These are phyloP conservation scores for Rhizopus microsporus DNA, from an alignment of 371 early-diverging fungal genomes.

Conservation along the genomic window DNA sequence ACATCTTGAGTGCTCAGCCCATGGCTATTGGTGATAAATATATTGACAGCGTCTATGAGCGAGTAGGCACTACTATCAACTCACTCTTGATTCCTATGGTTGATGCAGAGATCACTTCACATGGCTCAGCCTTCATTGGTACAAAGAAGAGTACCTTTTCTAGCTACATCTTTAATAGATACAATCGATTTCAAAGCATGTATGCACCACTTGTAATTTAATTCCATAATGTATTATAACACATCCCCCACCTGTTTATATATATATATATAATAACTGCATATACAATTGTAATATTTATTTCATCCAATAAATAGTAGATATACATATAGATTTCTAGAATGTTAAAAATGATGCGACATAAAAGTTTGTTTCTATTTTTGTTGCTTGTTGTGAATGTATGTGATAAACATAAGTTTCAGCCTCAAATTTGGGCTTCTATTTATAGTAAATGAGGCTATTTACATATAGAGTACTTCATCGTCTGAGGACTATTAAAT, in stretches of 20 bases:
- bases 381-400: too few relatives aligned
- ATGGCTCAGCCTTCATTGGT: slow-evolving; percentile 40
- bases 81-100: slow-evolving; percentile 41
- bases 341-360: not conserved
- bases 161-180: slow-evolving; percentile 39
- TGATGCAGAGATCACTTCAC: slow-evolving; percentile 50
- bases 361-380: too few relatives aligned
- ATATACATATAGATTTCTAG: slow-evolving; percentile 6
- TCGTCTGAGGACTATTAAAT: slow-evolving; percentile 43
- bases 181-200: slow-evolving; percentile 25
- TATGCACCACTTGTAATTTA: slow-evolving; percentile 14
- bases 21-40: slow-evolving; percentile 20
- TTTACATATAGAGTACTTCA: slow-evolving; percentile 15
- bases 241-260: not conserved
- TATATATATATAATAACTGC: not conserved
- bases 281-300: too few relatives aligned
- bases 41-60: slow-evolving; percentile 15
- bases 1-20: slow-evolving; percentile 22
- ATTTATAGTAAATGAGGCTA: slow-evolving; percentile 18
- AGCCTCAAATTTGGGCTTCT: not conserved
- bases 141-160: slow-evolving; percentile 52
- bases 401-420: too few relatives aligned
- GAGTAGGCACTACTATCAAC: slow-evolving; percentile 12
- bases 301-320: not conserved
- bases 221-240: not conserved